Percentiles rank a stretch among this genome's conserved stretches.
phyloP scores from a whole-genome alignment of 2,329 filamentous ascomycete species.

The Fusarium sp. region DNA sequence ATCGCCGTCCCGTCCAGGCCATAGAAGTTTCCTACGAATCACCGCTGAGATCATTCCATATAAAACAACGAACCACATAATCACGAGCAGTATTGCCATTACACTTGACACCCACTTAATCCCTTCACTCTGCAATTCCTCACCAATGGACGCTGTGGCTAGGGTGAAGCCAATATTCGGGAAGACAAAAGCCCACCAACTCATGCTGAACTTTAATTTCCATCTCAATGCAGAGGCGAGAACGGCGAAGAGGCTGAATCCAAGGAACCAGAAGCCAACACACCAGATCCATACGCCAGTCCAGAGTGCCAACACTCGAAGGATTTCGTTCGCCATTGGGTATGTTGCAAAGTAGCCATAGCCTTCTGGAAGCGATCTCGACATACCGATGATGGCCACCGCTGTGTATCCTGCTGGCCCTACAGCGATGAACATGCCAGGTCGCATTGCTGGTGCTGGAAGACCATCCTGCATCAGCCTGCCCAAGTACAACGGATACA shows the following conservation, averaged over 20 bases:
- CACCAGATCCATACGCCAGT: conserved; percentile 44
- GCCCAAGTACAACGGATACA: conserved; percentile 41
- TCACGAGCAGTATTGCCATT: conserved; percentile 36
- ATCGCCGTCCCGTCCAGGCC: conserved; percentile 43
- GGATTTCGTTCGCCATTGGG: conserved; percentile 37
- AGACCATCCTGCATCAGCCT: conserved; percentile 44
- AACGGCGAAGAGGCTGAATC: conserved; percentile 38
- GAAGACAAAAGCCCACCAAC: conserved; percentile 45
- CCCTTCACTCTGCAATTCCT: conserved; percentile 38
- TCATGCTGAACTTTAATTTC: conserved; percentile 41
- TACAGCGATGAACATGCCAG: conserved; percentile 43
- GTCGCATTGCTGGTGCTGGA: conserved; percentile 41
- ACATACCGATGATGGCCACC: conserved; percentile 43
- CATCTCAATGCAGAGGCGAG: conserved; percentile 20
- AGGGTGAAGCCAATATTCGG: conserved; percentile 43
- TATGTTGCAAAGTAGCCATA: conserved; percentile 43
- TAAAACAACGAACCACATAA: conserved; percentile 42
- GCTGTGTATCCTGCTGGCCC: conserved; percentile 41
- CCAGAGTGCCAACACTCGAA: conserved; percentile 42
- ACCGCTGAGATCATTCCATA: conserved; percentile 34
- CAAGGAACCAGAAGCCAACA: conserved; percentile 44
- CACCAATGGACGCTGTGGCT: conserved; percentile 39
- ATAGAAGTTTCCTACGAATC: conserved; percentile 37
- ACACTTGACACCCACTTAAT: conserved; percentile 41
- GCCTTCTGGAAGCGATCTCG: conserved; percentile 32